These are phyloP conservation scores for Orbilia javanica DNA, from an alignment of 2,329 filamentous ascomycete genomes.

Conservation along the genomic window DNA sequence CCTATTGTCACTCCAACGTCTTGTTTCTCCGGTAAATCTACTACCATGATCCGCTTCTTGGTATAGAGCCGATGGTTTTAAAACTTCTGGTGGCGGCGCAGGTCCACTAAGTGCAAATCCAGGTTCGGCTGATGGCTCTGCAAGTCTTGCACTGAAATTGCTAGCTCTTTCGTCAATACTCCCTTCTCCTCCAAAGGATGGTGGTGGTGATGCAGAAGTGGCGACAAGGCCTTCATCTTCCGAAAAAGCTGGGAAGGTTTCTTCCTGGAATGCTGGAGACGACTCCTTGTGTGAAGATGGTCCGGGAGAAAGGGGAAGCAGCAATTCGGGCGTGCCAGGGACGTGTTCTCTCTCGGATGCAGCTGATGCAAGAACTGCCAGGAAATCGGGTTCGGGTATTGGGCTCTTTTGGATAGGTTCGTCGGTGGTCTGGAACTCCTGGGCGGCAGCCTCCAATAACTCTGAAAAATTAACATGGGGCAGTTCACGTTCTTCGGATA, in stretches of 20 bases:
- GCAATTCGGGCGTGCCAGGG: conserved; percentile 1
- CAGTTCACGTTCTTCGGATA: background rate
- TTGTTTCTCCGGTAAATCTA: conserved; percentile 47
- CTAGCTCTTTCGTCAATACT: conserved; percentile 49
- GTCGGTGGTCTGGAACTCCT: background rate
- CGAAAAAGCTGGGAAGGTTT: background rate
- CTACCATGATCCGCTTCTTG: conserved; percentile 40
- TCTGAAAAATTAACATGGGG: conserved; percentile 1
- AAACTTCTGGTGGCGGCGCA: conserved; percentile 54
- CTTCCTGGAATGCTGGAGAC: conserved; percentile 1
- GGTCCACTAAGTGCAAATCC: conserved; percentile 54
- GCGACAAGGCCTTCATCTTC: conserved; percentile 12
- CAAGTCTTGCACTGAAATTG: conserved; percentile 12
- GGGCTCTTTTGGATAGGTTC: background rate
- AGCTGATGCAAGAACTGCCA: conserved; percentile 17
- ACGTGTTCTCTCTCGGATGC: conserved; percentile 34
- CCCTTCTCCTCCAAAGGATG: conserved; percentile 27
- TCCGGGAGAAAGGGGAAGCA: background rate
- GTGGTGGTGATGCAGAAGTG: conserved; percentile 36
- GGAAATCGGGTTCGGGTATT: background rate
- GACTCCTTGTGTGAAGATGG: conserved; percentile 9
- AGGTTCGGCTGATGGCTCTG: conserved; percentile 37
- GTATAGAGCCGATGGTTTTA: conserved; percentile 38
- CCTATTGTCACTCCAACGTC: conserved; percentile 46
- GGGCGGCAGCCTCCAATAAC: conserved; percentile 12